Evolutionary conservation across 2,329 filamentous ascomycete genomes (phyloP), one percentile per base, ranked within the genome.

Genomic region (Nakataea oryzae): DNA sequence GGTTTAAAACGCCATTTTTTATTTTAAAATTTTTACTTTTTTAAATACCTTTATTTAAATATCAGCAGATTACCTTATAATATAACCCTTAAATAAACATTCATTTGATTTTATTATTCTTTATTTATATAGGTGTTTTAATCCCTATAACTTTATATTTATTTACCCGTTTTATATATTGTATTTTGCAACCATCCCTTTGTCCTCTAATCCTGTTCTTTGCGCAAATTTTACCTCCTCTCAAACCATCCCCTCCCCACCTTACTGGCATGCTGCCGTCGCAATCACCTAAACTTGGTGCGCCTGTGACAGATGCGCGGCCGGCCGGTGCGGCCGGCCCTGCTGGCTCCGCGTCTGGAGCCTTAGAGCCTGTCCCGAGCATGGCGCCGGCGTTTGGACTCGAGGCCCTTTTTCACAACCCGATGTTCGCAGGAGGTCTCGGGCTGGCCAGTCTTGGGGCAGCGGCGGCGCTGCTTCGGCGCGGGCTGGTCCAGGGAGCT

Each of bases 401-500:
- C 73, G 80, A 86, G 79, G 78, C 76, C 27, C 79, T 87, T 59
- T 82, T 86, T 70, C 80, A 83, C 56, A 88, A 88, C 67, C 85
- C 85, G 14, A 77, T 86, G 58, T 86, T 85, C 69, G 83, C 83
- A 13, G 83, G 84, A 77, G 93, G 95, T 68, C 90, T 97, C 69
- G 95, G 95, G 68, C 89, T 99, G 61, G 95, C 93, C 64, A 90
- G 89, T 32, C 81, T 99, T 61, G 95, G 92, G 65, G 91, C 92
- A 41, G 88, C 84, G 54, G 83, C 92, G 34, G 88, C 91, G 14
- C 85, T 96, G 68, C 90, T 87, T 32, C 91, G 95, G 65, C 88
- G 88, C 70, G 90, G 90, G 41, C 74, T 89, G 63, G 84, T 93
- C 64, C 80, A 86, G 69, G 86, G 86, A 62, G 86, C 88, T n/a